phyloP scores from a whole-genome alignment of 192 early-diverging fungal species.

The Coemansia sp. region DNA sequence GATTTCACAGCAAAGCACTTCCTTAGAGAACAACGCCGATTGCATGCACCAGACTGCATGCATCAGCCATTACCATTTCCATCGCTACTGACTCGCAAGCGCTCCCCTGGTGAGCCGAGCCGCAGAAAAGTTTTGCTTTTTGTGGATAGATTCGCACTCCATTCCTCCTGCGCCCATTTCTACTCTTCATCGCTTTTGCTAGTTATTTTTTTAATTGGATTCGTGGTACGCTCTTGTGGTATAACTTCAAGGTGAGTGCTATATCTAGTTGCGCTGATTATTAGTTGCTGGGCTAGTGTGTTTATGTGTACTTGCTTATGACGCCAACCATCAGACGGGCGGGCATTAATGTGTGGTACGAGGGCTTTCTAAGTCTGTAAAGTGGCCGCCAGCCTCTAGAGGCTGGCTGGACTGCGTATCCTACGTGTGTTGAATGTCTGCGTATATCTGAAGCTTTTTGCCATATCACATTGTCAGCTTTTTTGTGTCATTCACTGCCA shows the following conservation, averaged over 20 bases:
- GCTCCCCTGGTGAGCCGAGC: background rate
- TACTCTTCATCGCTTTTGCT: background rate
- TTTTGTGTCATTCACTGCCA: background rate
- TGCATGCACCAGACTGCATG: background rate
- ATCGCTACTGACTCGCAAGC: background rate
- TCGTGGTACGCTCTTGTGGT: background rate
- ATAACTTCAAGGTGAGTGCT: background rate
- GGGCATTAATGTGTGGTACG: conserved; percentile 47
- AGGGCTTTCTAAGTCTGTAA: conserved; percentile 30
- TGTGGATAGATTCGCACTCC: background rate
- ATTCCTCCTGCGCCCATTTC: background rate
- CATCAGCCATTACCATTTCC: background rate
- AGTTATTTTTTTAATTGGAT: background rate
- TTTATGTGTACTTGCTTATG: conserved; percentile 22
- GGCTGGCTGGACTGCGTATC: conserved; percentile 45
- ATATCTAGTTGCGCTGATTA: background rate
- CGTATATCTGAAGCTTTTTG: conserved; percentile 41
- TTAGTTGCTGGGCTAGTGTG: background rate
- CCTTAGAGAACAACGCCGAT: background rate
- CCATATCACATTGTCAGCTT: background rate
- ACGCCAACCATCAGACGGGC: conserved; percentile 51
- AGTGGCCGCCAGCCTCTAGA: conserved; percentile 37
- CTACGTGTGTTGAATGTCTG: conserved; percentile 54
- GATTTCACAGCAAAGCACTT: too few species aligned
- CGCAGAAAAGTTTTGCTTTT: background rate